A percentile compares a stretch with the other conserved stretches of the same genome.
These are phyloP conservation scores for Claviceps fusiformis DNA, from an alignment of 2,329 filamentous ascomycete species.

Conservation along the genomic window DNA sequence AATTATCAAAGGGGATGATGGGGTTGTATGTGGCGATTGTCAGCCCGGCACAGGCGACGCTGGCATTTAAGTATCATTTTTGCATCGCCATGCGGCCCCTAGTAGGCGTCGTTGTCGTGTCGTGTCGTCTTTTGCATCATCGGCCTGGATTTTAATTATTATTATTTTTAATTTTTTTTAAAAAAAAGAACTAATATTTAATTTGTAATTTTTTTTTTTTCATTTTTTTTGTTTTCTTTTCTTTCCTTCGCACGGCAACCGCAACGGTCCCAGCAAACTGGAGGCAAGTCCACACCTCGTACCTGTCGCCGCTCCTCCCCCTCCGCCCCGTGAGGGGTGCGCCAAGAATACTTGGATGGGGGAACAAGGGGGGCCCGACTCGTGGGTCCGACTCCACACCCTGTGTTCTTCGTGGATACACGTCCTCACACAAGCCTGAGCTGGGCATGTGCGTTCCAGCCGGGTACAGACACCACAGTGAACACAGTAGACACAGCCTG, in stretches of 20 bases:
- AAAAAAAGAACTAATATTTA: no score
- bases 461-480: no score
- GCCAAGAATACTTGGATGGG: background rate
- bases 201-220: no score
- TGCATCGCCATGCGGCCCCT: background rate
- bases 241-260: conserved; percentile 4
- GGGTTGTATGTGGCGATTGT: background rate
- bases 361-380: background rate
- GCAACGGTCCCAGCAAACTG: conserved; percentile 2
- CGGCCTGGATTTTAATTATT: background rate
- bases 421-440: background rate
- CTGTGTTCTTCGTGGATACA: background rate
- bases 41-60: conserved; percentile 1
- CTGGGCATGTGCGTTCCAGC: background rate
- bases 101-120: background rate
- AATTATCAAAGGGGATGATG: conserved; percentile 1
- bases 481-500: no score
- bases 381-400: background rate
- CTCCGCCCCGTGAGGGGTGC: conserved; percentile 1
- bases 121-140: conserved; percentile 3
- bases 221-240: background rate
- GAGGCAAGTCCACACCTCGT: conserved; percentile 8
- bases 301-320: conserved; percentile 7
- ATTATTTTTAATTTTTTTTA: background rate
- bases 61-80: conserved; percentile 8